Base-by-base conservation (phyloP, 352 stramenopile genomes). In the Pythium diclinum region DNA sequence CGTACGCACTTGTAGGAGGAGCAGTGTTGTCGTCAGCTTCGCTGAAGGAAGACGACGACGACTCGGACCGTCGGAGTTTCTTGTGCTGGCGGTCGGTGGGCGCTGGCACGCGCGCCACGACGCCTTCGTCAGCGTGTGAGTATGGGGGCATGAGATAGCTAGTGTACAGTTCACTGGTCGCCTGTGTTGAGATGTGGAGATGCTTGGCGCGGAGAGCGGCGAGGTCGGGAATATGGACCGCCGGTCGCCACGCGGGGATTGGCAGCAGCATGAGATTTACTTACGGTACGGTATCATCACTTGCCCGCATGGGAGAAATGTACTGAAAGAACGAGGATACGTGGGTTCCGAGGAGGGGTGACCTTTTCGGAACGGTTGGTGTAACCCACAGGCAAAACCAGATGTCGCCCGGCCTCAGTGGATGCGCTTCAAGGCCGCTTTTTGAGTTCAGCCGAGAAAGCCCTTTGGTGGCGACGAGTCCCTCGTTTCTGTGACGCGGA, bases 31-130 rank as follows among this genome's bases (percentile, higher is more conserved):
- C 52, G n/a, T 57, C 46, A 17, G 32, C 25, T 8, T 63, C 58
- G 46, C 58, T 53, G 28, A 51, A 38, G 5, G 32, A 56, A 5
- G 58, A 56, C 6, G 58, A 55, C 28, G 59, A 59, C 17, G 60
- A 67, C n/a, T 55, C 44, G 51, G 42, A 48, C 17, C 17, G 10
- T 8, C 42, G 42, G 1, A 48, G 42, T 5, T 48, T 48, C 42
- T 48, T 48, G 42, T 7, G 42, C 42, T 48, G 42, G 42, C 42
- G 42, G 42, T 48, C 42, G 6, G 42, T 25, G 3, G 42, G 4
- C 14, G n/a, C 17, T 6, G 42, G n/a, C 16, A 17, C 42, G 16
- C n/a, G 42, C n/a, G 42, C 21, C 17, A 48, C 42, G 5, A 25
- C 17, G 5, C 16, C 16, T 25, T 23, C 42, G 14, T 19, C 42